These are phyloP conservation scores for Sicyos edulis DNA, from an alignment of 306 rosid genomes.

Conservation along the genomic window DNA sequence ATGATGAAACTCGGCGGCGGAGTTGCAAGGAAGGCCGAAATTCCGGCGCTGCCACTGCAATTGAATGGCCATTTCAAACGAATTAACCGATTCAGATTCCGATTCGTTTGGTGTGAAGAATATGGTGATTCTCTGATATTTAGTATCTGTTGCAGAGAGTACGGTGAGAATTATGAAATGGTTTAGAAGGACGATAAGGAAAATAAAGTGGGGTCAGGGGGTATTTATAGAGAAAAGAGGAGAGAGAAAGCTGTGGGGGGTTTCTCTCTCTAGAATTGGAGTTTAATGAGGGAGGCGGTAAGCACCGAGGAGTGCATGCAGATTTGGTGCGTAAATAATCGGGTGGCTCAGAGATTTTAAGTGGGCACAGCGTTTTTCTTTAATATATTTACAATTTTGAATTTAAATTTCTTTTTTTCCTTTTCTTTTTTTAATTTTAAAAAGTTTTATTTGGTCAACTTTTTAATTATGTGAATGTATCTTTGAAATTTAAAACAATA, in stretches of 20 bases:
- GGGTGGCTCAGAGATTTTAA: neutral
- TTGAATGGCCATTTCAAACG: no score
- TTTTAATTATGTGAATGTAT: no score
- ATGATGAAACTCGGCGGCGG: neutral
- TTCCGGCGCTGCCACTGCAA: neutral
- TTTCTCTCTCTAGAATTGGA: neutral
- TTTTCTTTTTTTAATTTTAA: no score
- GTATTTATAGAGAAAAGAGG: neutral
- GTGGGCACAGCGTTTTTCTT: neutral
- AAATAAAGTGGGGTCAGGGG: neutral
- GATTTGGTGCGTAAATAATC: constrained; percentile 12
- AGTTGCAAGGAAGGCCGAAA: neutral
- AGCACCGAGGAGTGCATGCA: constrained; percentile 11
- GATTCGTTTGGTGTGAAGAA: no score
- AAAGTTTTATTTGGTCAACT: no score
- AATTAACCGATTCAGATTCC: no score
- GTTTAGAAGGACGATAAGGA: neutral
- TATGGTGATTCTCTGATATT: neutral
- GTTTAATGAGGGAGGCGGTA: constrained; percentile 1
- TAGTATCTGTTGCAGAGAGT: neutral
- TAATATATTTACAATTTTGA: no score
- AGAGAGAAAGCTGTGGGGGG: no score
- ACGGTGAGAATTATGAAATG: neutral
- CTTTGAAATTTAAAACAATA: no score
- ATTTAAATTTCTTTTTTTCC: no score